These are phyloP conservation scores for Biscogniauxia sp. DNA, from an alignment of 2,329 filamentous ascomycete species.

Conservation along the genomic window DNA sequence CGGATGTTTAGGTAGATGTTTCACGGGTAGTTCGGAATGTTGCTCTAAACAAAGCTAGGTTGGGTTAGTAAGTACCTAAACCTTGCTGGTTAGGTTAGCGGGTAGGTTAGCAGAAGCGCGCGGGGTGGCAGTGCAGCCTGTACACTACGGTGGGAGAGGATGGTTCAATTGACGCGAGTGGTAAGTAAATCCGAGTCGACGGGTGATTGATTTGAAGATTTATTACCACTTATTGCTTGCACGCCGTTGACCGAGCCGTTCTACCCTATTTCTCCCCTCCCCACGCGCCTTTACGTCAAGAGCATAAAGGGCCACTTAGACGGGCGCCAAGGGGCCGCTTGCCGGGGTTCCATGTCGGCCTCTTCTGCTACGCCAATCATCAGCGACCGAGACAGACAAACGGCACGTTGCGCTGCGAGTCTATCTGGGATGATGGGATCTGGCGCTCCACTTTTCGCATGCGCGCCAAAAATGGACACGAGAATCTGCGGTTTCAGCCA, in stretches of 20 bases:
- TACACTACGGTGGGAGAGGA: neutral
- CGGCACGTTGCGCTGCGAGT: slow-evolving; percentile 21
- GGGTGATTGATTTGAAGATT: slow-evolving; percentile 2
- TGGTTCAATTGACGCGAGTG: slow-evolving; percentile 7
- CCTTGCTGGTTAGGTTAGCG: no score
- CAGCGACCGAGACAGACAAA: slow-evolving; percentile 12
- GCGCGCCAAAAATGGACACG: slow-evolving; percentile 42
- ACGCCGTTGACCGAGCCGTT: slow-evolving; percentile 23
- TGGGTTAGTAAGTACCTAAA: no score
- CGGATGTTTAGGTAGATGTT: neutral
- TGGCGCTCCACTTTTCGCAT: slow-evolving; percentile 23
- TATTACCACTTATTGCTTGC: slow-evolving; percentile 15
- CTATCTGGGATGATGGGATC: slow-evolving; percentile 22
- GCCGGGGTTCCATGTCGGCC: slow-evolving; percentile 16
- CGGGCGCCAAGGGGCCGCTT: neutral
- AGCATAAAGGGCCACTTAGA: neutral
- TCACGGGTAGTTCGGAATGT: neutral
- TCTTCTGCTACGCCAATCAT: neutral
- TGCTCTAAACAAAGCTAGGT: neutral
- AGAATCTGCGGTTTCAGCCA: slow-evolving; percentile 44
- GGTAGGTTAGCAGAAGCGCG: no score
- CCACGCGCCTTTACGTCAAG: neutral
- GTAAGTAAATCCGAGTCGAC: slow-evolving; percentile 1
- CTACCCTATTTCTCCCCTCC: slow-evolving; percentile 9
- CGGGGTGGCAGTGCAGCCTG: neutral